Conservation (phyloP, 208 protist genomes). For the Acanthamoeba culbertsoni region DNA sequence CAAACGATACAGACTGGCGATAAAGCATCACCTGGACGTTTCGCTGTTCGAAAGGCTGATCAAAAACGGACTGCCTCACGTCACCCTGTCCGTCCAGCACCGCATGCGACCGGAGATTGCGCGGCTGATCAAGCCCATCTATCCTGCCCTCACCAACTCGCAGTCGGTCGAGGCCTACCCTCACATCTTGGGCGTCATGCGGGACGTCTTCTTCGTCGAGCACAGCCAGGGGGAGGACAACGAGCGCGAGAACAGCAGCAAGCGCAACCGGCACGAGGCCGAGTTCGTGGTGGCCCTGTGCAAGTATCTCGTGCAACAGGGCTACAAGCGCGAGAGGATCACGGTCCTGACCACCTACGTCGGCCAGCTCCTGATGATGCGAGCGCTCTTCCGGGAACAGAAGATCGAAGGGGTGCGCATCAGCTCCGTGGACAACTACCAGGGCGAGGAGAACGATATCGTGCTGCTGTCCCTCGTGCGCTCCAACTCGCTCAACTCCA, state of each 20-base stretch:
- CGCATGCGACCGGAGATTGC: conserved; percentile 79
- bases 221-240: conserved; percentile 52
- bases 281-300: conserved; percentile 41
- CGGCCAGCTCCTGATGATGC: conserved; percentile 64
- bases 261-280: conserved; percentile 68
- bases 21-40: conserved; percentile 65
- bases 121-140: conserved; percentile 71
- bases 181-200: conserved; percentile 47
- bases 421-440: conserved; percentile 77
- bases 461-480: conserved; percentile 77
- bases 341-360: conserved; percentile 71
- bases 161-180: neutral
- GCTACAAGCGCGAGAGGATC: conserved; percentile 58
- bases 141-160: conserved; percentile 60
- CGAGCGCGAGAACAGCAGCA: conserved; percentile 32
- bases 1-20: neutral
- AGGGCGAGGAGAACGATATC: conserved; percentile 80
- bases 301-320: conserved; percentile 62
- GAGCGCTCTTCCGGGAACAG: neutral
- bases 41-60: conserved; percentile 78
- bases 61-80: conserved; percentile 60
- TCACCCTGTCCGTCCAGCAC: conserved; percentile 63
- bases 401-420: conserved; percentile 22
- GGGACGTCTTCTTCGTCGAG: conserved; percentile 68
- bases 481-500: conserved; percentile 60